Percentiles rank a stretch among this genome's conserved stretches.
These are phyloP conservation scores for Neurospora discreta DNA, from an alignment of 495 filamentous ascomycete genomes.

Conservation along the genomic window DNA sequence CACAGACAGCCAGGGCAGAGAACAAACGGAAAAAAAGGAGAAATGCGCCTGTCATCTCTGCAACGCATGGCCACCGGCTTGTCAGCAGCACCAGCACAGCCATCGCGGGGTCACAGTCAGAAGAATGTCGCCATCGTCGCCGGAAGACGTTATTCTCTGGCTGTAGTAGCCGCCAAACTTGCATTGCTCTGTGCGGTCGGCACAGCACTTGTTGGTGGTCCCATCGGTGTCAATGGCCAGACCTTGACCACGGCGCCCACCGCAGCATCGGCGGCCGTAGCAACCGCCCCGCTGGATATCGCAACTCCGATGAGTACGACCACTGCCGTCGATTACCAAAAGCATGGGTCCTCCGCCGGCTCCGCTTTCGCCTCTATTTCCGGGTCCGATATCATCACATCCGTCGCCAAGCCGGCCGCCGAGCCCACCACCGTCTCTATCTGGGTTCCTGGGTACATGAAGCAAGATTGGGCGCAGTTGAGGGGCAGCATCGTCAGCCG, in stretches of 20 bases:
- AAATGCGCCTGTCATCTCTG: background rate
- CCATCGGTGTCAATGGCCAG: background rate
- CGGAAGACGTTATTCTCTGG: background rate
- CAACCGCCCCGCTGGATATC: background rate
- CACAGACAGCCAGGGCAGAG: too few species aligned
- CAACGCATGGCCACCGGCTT: background rate
- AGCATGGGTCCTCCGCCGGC: background rate
- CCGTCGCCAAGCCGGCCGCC: background rate
- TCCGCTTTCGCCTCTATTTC: background rate
- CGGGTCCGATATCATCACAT: background rate
- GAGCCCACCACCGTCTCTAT: slow-evolving; percentile 21
- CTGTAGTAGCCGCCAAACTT: background rate
- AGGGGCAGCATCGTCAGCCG: slow-evolving; percentile 28
- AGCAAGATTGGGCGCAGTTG: slow-evolving; percentile 18
- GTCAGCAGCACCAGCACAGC: background rate
- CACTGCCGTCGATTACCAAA: background rate
- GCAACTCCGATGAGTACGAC: background rate
- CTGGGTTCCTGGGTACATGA: slow-evolving; percentile 22
- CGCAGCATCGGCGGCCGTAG: background rate
- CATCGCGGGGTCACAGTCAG: background rate
- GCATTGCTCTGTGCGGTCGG: background rate
- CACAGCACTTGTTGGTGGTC: background rate
- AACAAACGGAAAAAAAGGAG: background rate
- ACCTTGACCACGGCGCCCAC: background rate
- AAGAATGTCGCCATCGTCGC: background rate